These are phyloP conservation scores for Globisporangium cylindrosporum DNA, from an alignment of 352 stramenopile species.

Conservation along the genomic window DNA sequence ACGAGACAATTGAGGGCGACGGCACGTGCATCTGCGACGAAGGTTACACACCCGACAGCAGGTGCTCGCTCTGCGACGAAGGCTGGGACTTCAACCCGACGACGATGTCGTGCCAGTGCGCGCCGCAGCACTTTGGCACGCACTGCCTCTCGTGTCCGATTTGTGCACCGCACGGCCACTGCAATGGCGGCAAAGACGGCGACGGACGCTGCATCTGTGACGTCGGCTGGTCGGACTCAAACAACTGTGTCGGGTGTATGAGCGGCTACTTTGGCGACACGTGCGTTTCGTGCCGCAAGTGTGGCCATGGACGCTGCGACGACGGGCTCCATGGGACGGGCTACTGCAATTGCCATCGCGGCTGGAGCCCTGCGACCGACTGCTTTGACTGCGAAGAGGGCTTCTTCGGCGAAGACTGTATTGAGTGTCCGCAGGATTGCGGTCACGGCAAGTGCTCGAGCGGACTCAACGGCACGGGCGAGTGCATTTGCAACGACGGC, in stretches of 20 bases:
- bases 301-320: conserved; percentile 75
- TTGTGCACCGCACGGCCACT: conserved; percentile 79
- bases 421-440: conserved; percentile 65
- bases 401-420: conserved; percentile 77
- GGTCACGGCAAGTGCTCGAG: conserved; percentile 73
- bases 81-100: conserved; percentile 88
- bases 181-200: conserved; percentile 77
- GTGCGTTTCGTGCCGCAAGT: conserved; percentile 72
- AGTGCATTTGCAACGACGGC: conserved; percentile 73
- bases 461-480: conserved; percentile 72
- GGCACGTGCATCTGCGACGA: conserved; percentile 82
- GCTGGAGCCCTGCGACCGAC: conserved; percentile 70
- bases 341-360: conserved; percentile 78
- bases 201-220: conserved; percentile 85
- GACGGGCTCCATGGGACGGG: conserved; percentile 74
- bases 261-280: conserved; percentile 73
- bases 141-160: conserved; percentile 84
- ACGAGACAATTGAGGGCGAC: conserved; percentile 64
- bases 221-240: conserved; percentile 82
- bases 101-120: conserved; percentile 85
- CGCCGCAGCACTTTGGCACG: conserved; percentile 72
- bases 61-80: conserved; percentile 77
- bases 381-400: conserved; percentile 84
- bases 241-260: conserved; percentile 88
- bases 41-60: conserved; percentile 71